A percentile compares a stretch with the other conserved stretches of the same genome.
These are phyloP conservation scores for Agaricus subrufescens DNA, from an alignment of 768 basidiomycete genomes.

Conservation along the genomic window DNA sequence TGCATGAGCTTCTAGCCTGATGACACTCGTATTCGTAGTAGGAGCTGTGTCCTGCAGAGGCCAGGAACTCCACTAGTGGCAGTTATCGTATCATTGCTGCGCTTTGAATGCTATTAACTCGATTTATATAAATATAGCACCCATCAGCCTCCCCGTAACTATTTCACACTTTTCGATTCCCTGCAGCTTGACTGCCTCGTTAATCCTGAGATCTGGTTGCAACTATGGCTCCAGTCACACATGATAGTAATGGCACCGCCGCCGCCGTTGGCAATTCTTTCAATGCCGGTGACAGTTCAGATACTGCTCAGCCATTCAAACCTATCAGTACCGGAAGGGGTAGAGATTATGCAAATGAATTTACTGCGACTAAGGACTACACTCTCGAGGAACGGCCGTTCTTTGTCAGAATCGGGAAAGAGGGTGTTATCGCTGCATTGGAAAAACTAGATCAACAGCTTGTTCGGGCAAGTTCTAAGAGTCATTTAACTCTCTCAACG, in stretches of 20 bases:
- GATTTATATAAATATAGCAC: too few species aligned
- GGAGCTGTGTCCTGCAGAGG: too few species aligned
- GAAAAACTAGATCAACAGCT: constrained; percentile 67
- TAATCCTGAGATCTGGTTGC: background rate
- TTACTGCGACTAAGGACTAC: constrained; percentile 45
- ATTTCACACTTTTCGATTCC: background rate
- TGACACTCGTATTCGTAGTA: too few species aligned
- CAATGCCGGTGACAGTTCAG: constrained; percentile 19
- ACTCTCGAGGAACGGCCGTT: constrained; percentile 57
- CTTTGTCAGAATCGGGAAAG: constrained; percentile 63
- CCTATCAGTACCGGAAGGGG: constrained; percentile 3
- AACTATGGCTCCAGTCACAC: constrained; percentile 26
- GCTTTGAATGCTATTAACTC: too few species aligned
- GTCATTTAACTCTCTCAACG: background rate
- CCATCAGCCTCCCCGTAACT: background rate
- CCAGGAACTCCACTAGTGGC: too few species aligned
- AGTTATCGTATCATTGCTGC: too few species aligned
- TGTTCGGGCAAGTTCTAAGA: constrained; percentile 30
- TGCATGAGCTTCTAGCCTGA: too few species aligned
- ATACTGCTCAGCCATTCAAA: background rate
- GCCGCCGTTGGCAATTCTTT: constrained; percentile 34
- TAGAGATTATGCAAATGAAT: constrained; percentile 25
- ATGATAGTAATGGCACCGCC: constrained; percentile 37
- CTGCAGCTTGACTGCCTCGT: background rate
- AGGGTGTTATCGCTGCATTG: constrained; percentile 65